A percentile compares a stretch with the other conserved stretches of the same genome.
Evolutionary conservation across 768 basidiomycete species (phyloP).

Genomic region (Panellus pusillus): DNA sequence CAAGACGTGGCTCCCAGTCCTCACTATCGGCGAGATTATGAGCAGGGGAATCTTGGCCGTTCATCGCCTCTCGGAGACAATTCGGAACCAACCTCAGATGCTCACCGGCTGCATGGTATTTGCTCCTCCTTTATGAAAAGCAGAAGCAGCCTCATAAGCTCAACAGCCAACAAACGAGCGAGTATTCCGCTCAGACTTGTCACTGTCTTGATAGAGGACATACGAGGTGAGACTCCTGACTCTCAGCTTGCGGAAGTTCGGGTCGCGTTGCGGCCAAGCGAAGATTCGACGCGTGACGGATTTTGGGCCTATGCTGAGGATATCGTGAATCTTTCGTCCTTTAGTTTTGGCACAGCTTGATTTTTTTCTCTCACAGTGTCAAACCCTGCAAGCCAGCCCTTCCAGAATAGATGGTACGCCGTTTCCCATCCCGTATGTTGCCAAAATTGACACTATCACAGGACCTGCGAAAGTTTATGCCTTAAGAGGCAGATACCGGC

Average conservation of each 20-base stretch:
- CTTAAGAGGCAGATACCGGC: conserved; percentile 66
- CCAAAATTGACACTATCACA: conserved; percentile 24
- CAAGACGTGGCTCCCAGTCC: conserved; percentile 15
- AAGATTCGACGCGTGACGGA: conserved; percentile 48
- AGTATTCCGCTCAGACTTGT: conserved; percentile 46
- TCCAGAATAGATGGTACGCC: conserved; percentile 66
- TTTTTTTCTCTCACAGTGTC: conserved; percentile 32
- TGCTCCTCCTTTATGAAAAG: background rate
- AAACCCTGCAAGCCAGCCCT: conserved; percentile 58
- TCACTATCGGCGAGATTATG: conserved; percentile 38
- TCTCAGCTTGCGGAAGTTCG: conserved; percentile 65
- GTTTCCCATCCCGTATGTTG: background rate
- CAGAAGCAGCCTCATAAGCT: conserved; percentile 8
- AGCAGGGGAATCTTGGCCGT: conserved; percentile 6
- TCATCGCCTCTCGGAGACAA: conserved; percentile 12
- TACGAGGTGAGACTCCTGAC: conserved; percentile 53
- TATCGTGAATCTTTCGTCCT: conserved; percentile 37
- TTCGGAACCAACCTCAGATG: background rate
- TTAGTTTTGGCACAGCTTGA: background rate
- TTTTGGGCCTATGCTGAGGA: conserved; percentile 75
- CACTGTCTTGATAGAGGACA: conserved; percentile 67
- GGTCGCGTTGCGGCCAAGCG: conserved; percentile 51
- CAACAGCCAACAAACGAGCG: conserved; percentile 19
- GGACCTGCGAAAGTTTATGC: conserved; percentile 71
- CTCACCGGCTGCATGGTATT: conserved; percentile 6